Percentiles rank a stretch among this genome's conserved stretches.
phyloP scores from a whole-genome alignment of 2,329 filamentous ascomycete species.

The Verruconis gallopava region DNA sequence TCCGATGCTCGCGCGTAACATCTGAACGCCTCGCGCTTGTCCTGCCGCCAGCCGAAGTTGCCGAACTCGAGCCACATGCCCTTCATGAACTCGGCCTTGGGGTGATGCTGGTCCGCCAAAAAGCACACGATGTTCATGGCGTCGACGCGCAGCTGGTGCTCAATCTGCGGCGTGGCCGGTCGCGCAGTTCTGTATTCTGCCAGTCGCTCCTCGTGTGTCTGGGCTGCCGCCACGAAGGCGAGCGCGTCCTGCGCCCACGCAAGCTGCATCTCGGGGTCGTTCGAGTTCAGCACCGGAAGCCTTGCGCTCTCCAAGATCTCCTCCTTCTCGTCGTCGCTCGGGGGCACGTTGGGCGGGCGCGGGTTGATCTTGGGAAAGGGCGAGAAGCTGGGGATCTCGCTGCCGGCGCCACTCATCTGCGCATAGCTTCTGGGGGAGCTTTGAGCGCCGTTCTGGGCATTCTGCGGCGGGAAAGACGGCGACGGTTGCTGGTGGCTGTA shows the following conservation, averaged over 20 bases:
- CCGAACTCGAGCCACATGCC: slow-evolving; percentile 98
- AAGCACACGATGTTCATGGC: slow-evolving; percentile 87
- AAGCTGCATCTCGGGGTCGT: slow-evolving; percentile 91
- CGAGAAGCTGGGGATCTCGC: slow-evolving; percentile 67
- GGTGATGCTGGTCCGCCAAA: slow-evolving; percentile 80
- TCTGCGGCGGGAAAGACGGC: slow-evolving; percentile 16
- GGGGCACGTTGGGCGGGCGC: slow-evolving; percentile 75
- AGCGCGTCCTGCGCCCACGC: slow-evolving; percentile 92
- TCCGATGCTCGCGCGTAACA: slow-evolving; percentile 79
- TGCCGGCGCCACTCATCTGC: slow-evolving; percentile 21
- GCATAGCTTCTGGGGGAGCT: slow-evolving; percentile 21
- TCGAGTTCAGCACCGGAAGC: slow-evolving; percentile 73
- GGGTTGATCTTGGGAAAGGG: slow-evolving; percentile 77
- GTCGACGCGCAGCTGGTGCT: slow-evolving; percentile 78
- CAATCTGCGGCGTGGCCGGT: slow-evolving; percentile 68
- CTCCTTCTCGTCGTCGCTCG: slow-evolving; percentile 89
- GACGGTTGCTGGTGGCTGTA: slow-evolving; percentile 9
- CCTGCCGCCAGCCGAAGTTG: slow-evolving; percentile 78
- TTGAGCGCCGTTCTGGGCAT: slow-evolving; percentile 19
- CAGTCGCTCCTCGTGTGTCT: slow-evolving; percentile 62
- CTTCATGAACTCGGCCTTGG: slow-evolving; percentile 84
- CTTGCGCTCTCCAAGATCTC: slow-evolving; percentile 76
- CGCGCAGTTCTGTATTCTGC: slow-evolving; percentile 45
- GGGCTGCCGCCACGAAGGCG: slow-evolving; percentile 72
- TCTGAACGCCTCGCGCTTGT: slow-evolving; percentile 88